Evolutionary conservation across 202 grass and related monocot genomes (phyloP), one percentile per base, ranked within the genome.

Genomic region (Dendrocalamus latiflorus): DNA sequence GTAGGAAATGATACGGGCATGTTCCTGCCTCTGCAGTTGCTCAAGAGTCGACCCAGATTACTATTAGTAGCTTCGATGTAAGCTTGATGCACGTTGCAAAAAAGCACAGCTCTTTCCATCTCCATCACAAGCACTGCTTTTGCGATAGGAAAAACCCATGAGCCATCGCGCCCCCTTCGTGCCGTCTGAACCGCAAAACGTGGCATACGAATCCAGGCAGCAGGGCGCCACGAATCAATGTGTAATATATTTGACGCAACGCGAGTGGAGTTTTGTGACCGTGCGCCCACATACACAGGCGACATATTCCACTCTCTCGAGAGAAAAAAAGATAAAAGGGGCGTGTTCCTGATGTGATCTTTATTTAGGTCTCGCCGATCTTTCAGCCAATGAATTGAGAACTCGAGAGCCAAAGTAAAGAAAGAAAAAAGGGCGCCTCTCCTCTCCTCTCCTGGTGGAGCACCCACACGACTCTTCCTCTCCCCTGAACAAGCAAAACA

Each of bases 221-320:
- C 28, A 67, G 41, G 26, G 50, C 30, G 61, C 24, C 81, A 80
- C 24, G 48, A 74, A 86, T 78, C 65, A 9, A 18, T 8, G 49
- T 43, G 57, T 15, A 15, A 14, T 14, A 18, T 15, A 41, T 4
- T 36, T 2, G 44, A 64, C 43, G 61, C 51, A 43, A 42, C 69
- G 3, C 48, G 38, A 28, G 68, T 65, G 81, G 86, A 51, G 86
- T 67, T 30, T 8, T 36, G 9, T 54, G 76, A 64, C 66, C 70
- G 18, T 63, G 86, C 45, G 81, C 76, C 81, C 87, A 63, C 55
- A 73, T 5, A 41, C 15, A n/a, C 37, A 64, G 55, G 79, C 30
- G 85, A 56, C 56, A 58, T 72, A 78, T 81, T 77, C 80, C 16
- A 74, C 76, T 42, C 26, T 6, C 34, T 67, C 33, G n/a, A n/a